phyloP scores from a whole-genome alignment of 2,329 filamentous ascomycete genomes.

The Trichoderma sp. region DNA sequence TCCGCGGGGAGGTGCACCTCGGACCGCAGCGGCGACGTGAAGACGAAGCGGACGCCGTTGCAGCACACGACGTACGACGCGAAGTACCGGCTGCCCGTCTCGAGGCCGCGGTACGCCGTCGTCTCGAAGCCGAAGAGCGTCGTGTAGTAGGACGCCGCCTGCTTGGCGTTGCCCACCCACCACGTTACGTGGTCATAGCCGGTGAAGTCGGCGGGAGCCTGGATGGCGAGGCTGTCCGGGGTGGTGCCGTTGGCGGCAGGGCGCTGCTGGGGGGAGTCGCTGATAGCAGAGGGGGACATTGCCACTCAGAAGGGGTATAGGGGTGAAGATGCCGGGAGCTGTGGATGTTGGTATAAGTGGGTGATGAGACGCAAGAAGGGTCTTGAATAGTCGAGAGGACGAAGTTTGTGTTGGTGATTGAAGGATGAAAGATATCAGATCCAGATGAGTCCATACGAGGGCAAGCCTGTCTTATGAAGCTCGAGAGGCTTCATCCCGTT shows the following conservation, averaged over 20 bases:
- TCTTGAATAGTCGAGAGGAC: not conserved
- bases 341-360: not conserved
- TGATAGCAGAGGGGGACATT: slow-evolving; percentile 64
- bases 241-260: slow-evolving; percentile 45
- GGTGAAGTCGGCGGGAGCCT: slow-evolving; percentile 62
- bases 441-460: not conserved
- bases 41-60: slow-evolving; percentile 75
- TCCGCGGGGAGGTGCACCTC: slow-evolving; percentile 55
- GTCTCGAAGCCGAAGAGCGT: slow-evolving; percentile 82
- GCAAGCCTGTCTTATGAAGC: slow-evolving; percentile 8
- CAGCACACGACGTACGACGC: slow-evolving; percentile 85
- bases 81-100: slow-evolving; percentile 79
- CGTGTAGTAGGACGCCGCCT: slow-evolving; percentile 87
- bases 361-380: not conserved
- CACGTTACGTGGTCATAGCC: slow-evolving; percentile 94
- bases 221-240: slow-evolving; percentile 57
- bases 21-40: slow-evolving; percentile 78
- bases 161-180: slow-evolving; percentile 97
- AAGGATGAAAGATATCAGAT: not conserved
- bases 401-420: not conserved
- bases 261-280: slow-evolving; percentile 52
- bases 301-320: slow-evolving; percentile 26
- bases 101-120: slow-evolving; percentile 82
- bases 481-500: not conserved
- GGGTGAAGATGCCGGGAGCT: not conserved